Evolutionary conservation across 2,329 filamentous ascomycete species (phyloP), one percentile per base, ranked within the genome.

Genomic region (Apiospora pterosperma): DNA sequence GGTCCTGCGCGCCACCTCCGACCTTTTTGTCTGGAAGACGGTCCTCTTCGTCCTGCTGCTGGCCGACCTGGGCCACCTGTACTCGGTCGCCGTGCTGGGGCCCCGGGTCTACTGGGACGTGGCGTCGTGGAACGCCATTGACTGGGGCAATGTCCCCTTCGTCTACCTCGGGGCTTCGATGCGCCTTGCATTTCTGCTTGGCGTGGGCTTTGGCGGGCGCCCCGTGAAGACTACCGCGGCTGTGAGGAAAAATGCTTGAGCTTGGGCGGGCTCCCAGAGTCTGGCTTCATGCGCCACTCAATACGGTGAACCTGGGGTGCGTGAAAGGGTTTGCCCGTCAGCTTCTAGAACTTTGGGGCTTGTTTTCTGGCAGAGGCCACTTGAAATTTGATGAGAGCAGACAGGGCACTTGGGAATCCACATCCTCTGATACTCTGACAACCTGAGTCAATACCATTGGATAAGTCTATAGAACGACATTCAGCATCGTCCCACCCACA

Each of bases 41-140:
- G 81, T 94, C 31, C 79, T 94, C 5, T 78, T 90, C 58, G 88
- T 85, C 41, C 79, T 94, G 65, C 82, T 94, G 36, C 75, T 94
- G 19, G 92, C 90, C n/a, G 92, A 95, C 75, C 75, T 93, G 38
- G 92, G 91, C 4, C 92, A 94, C 76, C 78, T 94, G 63, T 91
- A 88, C 76, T 88, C 87, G 39, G 83, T 93, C 65, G 78, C 80
- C 39, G 79, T 79, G 34, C 79, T 90, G 36, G 91, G 91, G 0
- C 68, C 74, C 14, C 77, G 79, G 10, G 80, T 92, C n/a, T 92
- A 90, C 76, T 91, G 86, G 82, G 81, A 86, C 68, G 80, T 85
- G 34, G 71, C 76, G 68, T 74, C 76, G 11, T 92, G 90, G 90
- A 92, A 90, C 74, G 81, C 82, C 14, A 90, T 90, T 67, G 87